Percentiles rank a stretch among this genome's conserved stretches.
phyloP scores from a whole-genome alignment of 352 stramenopile genomes.

The Thalassiosira mediterranea region DNA sequence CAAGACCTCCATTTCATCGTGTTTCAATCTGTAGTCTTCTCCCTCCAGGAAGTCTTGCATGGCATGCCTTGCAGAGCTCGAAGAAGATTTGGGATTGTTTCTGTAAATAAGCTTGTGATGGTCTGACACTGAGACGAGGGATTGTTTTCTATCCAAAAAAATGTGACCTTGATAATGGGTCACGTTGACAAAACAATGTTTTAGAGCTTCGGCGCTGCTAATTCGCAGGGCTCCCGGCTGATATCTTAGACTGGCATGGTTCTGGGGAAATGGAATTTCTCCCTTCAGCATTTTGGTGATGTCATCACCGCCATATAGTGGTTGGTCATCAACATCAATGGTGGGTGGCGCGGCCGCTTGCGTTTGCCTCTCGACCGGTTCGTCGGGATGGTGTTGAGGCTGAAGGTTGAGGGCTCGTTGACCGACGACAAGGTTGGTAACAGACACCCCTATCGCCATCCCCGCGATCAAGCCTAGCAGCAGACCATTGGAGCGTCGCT shows the following conservation, averaged over 20 bases:
- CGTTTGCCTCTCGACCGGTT: neutral
- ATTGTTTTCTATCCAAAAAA: neutral
- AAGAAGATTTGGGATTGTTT: constrained; percentile 51
- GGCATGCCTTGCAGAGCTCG: constrained; percentile 31
- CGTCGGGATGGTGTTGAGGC: neutral
- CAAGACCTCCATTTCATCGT: constrained; percentile 19
- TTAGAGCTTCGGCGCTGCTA: constrained; percentile 18
- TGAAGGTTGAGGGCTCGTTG: constrained; percentile 2
- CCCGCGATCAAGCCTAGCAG: neutral
- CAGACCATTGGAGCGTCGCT: neutral
- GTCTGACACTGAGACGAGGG: constrained; percentile 31
- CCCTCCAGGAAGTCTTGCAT: constrained; percentile 50
- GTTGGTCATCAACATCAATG: neutral
- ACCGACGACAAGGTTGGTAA: constrained; percentile 10
- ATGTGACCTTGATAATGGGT: constrained; percentile 40
- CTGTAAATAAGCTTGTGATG: constrained; percentile 53
- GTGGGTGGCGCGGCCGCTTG: neutral
- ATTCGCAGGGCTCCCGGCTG: constrained; percentile 37
- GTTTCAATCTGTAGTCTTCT: constrained; percentile 29
- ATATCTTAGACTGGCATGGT: constrained; percentile 23
- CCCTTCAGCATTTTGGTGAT: constrained; percentile 37
- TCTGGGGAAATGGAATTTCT: constrained; percentile 27
- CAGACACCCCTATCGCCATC: neutral
- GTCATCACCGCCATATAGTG: constrained; percentile 16
- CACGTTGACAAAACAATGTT: constrained; percentile 46